Conservation (phyloP, 805 yeast species). For the Jamesozyma rosinii region DNA sequence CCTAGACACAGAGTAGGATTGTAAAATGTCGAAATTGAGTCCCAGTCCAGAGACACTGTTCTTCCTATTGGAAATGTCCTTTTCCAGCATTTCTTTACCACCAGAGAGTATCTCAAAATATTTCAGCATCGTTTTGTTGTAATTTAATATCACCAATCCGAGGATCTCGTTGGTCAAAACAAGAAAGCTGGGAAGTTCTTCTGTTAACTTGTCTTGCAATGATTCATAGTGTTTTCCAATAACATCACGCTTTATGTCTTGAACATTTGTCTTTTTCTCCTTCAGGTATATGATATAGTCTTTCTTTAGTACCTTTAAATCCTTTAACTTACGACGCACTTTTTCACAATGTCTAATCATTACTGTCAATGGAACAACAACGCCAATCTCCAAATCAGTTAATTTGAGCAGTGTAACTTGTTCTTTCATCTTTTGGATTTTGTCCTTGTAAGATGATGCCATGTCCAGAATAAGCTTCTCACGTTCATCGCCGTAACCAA, state of each 20-base stretch:
- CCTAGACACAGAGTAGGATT: slow-evolving; percentile 26
- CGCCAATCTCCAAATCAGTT: slow-evolving; percentile 20
- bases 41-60: slow-evolving; percentile 14
- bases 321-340: slow-evolving; percentile 23
- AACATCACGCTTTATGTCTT: slow-evolving; percentile 23
- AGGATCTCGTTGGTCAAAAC: slow-evolving; percentile 8
- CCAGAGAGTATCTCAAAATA: slow-evolving; percentile 31
- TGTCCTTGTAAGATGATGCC: slow-evolving; percentile 23
- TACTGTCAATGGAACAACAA: slow-evolving; percentile 24
- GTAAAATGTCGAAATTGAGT: slow-evolving; percentile 33
- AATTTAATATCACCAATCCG: slow-evolving; percentile 16
- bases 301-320: slow-evolving; percentile 26
- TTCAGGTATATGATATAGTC: slow-evolving; percentile 28
- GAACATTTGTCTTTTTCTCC: slow-evolving; percentile 15
- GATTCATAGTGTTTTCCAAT: slow-evolving; percentile 23
- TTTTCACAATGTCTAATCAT: slow-evolving; percentile 19
- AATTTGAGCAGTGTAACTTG: slow-evolving; percentile 21
- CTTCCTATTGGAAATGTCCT: slow-evolving; percentile 18
- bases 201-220: slow-evolving; percentile 22
- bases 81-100: slow-evolving; percentile 18
- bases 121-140: slow-evolving; percentile 15
- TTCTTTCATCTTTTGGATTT: slow-evolving; percentile 23
- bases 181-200: slow-evolving; percentile 28
- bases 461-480: slow-evolving; percentile 20
- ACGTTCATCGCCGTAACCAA: background rate